Percentiles rank a stretch among this genome's conserved stretches.
Conservation (phyloP, 2,329 filamentous ascomycete species). For the Immersiporthe knoxdaviesiana region DNA sequence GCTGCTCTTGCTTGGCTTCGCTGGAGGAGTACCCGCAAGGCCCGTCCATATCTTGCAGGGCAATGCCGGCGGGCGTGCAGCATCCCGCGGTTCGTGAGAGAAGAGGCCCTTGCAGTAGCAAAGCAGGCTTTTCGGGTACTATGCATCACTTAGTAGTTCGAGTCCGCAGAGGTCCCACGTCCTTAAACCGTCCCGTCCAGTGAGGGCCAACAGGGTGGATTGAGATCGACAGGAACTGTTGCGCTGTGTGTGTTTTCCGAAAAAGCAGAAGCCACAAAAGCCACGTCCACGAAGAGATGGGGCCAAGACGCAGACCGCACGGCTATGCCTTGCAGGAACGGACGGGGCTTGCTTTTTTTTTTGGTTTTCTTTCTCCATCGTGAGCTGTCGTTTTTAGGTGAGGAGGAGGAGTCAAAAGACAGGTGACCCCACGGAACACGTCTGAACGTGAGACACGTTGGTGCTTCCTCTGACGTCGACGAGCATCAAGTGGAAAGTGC, state of each 20-base stretch:
- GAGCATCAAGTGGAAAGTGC: background rate
- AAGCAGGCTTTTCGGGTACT: background rate
- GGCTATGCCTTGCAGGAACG: background rate
- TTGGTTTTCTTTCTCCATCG: background rate
- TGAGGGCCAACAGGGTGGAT: background rate
- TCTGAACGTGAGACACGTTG: background rate
- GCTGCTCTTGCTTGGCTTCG: background rate
- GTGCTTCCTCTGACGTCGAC: slow-evolving; percentile 1
- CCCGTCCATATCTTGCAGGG: slow-evolving; percentile 2
- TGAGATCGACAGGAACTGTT: slow-evolving; percentile 7
- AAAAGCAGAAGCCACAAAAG: background rate
- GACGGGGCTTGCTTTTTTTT: too few relatives aligned
- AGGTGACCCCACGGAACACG: background rate
- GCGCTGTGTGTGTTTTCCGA: background rate
- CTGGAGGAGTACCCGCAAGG: slow-evolving; percentile 14
- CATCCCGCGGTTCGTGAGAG: slow-evolving; percentile 8
- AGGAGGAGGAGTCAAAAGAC: background rate
- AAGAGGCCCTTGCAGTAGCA: background rate
- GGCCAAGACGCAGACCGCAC: background rate
- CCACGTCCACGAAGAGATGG: slow-evolving; percentile 3
- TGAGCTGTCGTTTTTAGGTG: background rate
- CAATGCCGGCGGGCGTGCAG: slow-evolving; percentile 1
- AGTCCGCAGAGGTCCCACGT: background rate
- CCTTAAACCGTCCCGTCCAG: too few relatives aligned
- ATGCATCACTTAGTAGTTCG: too few relatives aligned